Evolutionary conservation across 2,329 filamentous ascomycete species (phyloP), one percentile per base, ranked within the genome.

Genomic region (Cordyceps pruinosa): DNA sequence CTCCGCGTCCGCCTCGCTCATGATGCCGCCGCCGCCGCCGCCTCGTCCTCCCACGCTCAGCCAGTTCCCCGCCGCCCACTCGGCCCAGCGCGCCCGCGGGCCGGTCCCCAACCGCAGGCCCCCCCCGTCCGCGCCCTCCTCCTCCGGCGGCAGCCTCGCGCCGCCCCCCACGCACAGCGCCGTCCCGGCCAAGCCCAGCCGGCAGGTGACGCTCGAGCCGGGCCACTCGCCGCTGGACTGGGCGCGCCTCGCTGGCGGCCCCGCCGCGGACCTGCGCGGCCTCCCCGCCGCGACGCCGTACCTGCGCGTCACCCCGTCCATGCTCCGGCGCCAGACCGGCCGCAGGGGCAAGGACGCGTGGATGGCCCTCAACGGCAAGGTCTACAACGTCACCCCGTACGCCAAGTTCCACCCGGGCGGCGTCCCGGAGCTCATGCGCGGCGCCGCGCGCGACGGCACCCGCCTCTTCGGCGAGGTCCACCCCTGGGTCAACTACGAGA

Each of bases 181-280:
- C 42, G 78, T 76, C 58, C 81, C 82, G 2, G 61, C 72, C 25
- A 84, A 83, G 66, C 79, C 81, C 5, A 81, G 78, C 12, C 82
- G 81, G 70, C 89, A 93, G 66, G 89, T 97, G 5, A 78, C 87
- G 9, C 83, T 99, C 5, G 82, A 85, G n/a, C 94, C 94, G 0
- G 93, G 94, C 32, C 92, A 93, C 76, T 96, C 90, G 2, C 93
- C 94, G 0, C 84, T 99, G 13, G 94, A 99, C 80, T 99, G 94
- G 94, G 94, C 94, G 13, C 85, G 87, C 6, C 81, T 96, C 1
- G 82, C 84, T 1, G 51, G 51, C 23, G 51, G 51, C 21, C 84
- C 86, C 2, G 74, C 74, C 30, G 77, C 82, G 30, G 86, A 90
- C 61, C 82, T 91, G 26, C 86, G 88, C n/a, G 83, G 83, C 39